A percentile compares a stretch with the other conserved stretches of the same genome.
Evolutionary conservation across 2,329 filamentous ascomycete genomes (phyloP).

Genomic region (Penicillium sclerotiorum): DNA sequence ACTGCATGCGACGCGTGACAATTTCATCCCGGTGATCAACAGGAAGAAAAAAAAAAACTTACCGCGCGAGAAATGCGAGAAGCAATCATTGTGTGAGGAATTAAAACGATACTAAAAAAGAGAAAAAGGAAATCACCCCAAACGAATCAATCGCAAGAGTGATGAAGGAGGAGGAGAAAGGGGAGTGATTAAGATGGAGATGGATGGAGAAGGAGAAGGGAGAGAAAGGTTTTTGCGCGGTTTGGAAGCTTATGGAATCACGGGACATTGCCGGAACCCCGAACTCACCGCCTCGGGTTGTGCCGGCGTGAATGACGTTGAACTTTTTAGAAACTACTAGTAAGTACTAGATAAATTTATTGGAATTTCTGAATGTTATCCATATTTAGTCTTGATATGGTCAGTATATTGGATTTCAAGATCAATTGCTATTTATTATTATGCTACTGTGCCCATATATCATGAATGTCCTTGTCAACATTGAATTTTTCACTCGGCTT

Average conservation of each 20-base stretch:
- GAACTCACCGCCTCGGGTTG: constrained; percentile 7
- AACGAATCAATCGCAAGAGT: constrained; percentile 38
- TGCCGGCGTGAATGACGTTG: too few relatives aligned
- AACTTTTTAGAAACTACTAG: neutral
- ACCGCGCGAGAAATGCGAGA: constrained; percentile 74
- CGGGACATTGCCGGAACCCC: constrained; percentile 11
- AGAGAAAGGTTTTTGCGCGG: neutral
- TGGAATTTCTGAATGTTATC: too few relatives aligned
- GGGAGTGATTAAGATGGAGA: constrained; percentile 25
- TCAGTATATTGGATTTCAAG: too few relatives aligned
- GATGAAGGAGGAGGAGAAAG: constrained; percentile 16
- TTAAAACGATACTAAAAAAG: constrained; percentile 41
- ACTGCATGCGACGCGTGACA: constrained; percentile 21
- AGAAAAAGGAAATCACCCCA: constrained; percentile 32
- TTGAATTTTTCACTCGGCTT: too few relatives aligned
- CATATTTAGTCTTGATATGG: too few relatives aligned
- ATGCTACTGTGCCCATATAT: neutral
- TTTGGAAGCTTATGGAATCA: constrained; percentile 43
- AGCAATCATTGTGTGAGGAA: constrained; percentile 65
- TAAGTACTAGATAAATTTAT: neutral
- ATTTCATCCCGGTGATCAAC: constrained; percentile 12
- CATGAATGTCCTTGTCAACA: too few relatives aligned
- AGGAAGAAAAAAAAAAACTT: constrained; percentile 47
- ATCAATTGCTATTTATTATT: too few relatives aligned
- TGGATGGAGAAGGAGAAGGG: constrained; percentile 13